Evolutionary conservation across 1,139 yeast species (phyloP).

Genomic region (Dujonia santamariae): DNA sequence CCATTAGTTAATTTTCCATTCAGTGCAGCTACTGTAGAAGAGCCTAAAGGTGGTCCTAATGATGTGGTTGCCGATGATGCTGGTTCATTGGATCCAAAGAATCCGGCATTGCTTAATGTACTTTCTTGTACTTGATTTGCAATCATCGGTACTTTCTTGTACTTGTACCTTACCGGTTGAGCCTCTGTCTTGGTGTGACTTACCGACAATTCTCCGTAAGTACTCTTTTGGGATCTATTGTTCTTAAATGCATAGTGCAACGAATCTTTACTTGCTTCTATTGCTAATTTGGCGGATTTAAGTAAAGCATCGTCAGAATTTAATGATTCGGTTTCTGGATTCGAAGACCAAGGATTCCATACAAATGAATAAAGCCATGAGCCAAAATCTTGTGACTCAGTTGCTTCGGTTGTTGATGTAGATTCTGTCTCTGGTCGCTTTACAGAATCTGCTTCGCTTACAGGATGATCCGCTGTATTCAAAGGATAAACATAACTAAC

Average conservation of each 20-base stretch:
- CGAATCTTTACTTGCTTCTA: constrained; percentile 32
- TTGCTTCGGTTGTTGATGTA: constrained; percentile 1
- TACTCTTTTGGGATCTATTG: constrained; percentile 14
- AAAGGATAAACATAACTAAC: constrained; percentile 11
- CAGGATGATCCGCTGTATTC: background rate
- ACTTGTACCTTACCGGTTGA: constrained; percentile 36
- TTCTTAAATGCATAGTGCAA: constrained; percentile 36
- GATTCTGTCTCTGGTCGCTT: constrained; percentile 1
- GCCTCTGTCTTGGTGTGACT: constrained; percentile 37
- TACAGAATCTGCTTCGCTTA: background rate
- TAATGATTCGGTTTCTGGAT: constrained; percentile 10
- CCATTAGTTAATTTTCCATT: background rate
- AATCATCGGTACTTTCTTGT: constrained; percentile 31
- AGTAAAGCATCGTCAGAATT: constrained; percentile 18
- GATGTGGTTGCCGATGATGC: constrained; percentile 3
- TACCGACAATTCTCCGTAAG: constrained; percentile 36
- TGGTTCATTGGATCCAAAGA: background rate
- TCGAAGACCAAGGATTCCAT: constrained; percentile 10
- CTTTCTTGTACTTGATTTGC: constrained; percentile 37
- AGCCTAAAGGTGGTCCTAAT: constrained; percentile 1
- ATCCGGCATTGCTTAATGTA: constrained; percentile 5
- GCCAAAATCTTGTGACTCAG: no score
- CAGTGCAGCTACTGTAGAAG: background rate
- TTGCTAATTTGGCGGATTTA: constrained; percentile 31
- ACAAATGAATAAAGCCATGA: constrained; percentile 27